These are phyloP conservation scores for Curvularia verruculosa DNA, from an alignment of 2,329 filamentous ascomycete species.

Conservation along the genomic window DNA sequence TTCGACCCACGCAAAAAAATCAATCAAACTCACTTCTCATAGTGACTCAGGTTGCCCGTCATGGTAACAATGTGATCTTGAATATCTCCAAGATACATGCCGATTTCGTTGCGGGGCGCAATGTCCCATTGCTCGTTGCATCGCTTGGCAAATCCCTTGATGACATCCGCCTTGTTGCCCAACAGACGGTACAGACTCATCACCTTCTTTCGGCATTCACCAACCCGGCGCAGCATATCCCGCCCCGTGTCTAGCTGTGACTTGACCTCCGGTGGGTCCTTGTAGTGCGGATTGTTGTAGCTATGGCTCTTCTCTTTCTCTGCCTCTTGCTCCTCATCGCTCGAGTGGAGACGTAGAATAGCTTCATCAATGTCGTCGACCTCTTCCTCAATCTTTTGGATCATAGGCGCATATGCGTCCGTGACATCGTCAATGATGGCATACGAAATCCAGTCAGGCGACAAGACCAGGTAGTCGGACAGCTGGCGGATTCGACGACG, in stretches of 20 bases:
- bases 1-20: not conserved
- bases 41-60: slow-evolving; percentile 94
- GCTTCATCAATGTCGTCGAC: slow-evolving; percentile 96
- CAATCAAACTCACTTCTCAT: slow-evolving; percentile 76
- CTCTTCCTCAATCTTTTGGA: slow-evolving; percentile 91
- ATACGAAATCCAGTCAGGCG: slow-evolving; percentile 97
- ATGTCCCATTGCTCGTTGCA: slow-evolving; percentile 99
- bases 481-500: slow-evolving; percentile 90
- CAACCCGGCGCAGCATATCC: slow-evolving; percentile 91
- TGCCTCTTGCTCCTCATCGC: slow-evolving; percentile 45
- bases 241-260: slow-evolving; percentile 58
- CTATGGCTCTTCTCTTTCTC: slow-evolving; percentile 33
- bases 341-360: slow-evolving; percentile 81
- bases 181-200: slow-evolving; percentile 93
- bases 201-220: slow-evolving; percentile 94
- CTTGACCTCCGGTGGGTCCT: slow-evolving; percentile 49
- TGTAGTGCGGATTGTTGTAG: slow-evolving; percentile 43
- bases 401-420: slow-evolving; percentile 90
- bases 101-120: slow-evolving; percentile 91
- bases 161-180: slow-evolving; percentile 97
- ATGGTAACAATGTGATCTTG: slow-evolving; percentile 99
- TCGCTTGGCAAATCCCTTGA: slow-evolving; percentile 97
- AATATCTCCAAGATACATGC: slow-evolving; percentile 96
- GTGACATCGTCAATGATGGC: slow-evolving; percentile 98
- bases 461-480: slow-evolving; percentile 89